A percentile compares a stretch with the other conserved stretches of the same genome.
phyloP scores from a whole-genome alignment of 2,329 filamentous ascomycete species.

The Davidsoniella australis region DNA sequence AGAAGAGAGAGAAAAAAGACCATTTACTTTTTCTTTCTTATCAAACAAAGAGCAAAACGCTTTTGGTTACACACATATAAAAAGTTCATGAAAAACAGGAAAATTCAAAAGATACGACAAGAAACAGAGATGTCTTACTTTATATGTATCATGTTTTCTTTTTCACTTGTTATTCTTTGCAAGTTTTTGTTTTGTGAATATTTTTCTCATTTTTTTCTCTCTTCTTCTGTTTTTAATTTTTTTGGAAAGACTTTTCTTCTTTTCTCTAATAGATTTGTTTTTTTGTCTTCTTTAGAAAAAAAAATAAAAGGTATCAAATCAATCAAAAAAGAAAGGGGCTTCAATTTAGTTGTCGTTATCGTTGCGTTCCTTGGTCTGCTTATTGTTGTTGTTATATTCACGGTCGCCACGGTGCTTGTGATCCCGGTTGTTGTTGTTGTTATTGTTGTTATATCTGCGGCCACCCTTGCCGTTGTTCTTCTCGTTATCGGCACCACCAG shows the following conservation, averaged over 20 bases:
- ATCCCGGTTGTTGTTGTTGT: conserved; percentile 16
- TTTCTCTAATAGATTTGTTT: conserved; percentile 5
- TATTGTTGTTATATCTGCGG: conserved; percentile 19
- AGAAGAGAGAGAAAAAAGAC: background rate
- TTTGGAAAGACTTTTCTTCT: background rate
- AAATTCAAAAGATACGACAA: background rate
- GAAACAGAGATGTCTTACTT: background rate
- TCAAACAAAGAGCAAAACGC: too few species aligned
- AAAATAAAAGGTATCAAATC: background rate
- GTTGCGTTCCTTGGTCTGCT: conserved; percentile 28
- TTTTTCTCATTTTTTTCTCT: background rate
- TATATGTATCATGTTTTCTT: conserved; percentile 3
- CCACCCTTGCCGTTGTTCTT: conserved; percentile 18
- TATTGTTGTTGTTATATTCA: conserved; percentile 16
- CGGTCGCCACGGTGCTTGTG: conserved; percentile 20
- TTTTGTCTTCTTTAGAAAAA: background rate
- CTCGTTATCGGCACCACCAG: conserved; percentile 19
- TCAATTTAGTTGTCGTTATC: conserved; percentile 37
- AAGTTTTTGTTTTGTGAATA: too few species aligned
- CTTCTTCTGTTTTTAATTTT: background rate
- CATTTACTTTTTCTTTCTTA: too few species aligned
- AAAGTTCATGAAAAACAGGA: background rate
- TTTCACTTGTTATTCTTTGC: background rate
- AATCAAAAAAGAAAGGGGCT: too few species aligned
- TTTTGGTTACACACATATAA: too few species aligned